Percentiles rank a stretch among this genome's conserved stretches.
Conservation (phyloP, 306 rosid species). For the Corylus americana region DNA sequence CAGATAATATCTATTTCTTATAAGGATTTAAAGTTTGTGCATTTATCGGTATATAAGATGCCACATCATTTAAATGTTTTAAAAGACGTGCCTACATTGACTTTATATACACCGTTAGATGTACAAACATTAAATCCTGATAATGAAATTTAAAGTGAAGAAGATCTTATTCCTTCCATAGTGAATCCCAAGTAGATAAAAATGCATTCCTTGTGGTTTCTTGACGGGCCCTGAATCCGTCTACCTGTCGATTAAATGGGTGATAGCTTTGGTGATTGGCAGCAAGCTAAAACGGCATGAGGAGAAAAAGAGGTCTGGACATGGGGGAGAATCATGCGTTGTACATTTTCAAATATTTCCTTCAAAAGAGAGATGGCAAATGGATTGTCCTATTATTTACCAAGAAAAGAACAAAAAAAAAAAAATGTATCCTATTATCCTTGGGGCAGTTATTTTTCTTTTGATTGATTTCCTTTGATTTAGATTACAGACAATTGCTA, state of each 20-base stretch:
- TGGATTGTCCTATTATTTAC: background rate
- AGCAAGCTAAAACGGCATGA: slow-evolving; percentile 88
- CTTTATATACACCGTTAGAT: too few relatives aligned
- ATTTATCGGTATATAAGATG: too few relatives aligned
- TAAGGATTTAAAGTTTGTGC: too few relatives aligned
- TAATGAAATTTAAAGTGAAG: too few relatives aligned
- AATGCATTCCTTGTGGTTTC: background rate
- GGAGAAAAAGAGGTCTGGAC: slow-evolving; percentile 36
- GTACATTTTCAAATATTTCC: slow-evolving; percentile 55
- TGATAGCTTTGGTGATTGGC: slow-evolving; percentile 11
- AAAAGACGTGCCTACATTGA: too few relatives aligned
- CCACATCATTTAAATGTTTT: too few relatives aligned
- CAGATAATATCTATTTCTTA: too few relatives aligned
- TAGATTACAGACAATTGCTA: slow-evolving; percentile 48
- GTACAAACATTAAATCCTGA: too few relatives aligned
- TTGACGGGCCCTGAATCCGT: background rate
- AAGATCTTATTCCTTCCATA: background rate
- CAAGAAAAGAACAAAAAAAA: background rate
- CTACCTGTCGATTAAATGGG: too few relatives aligned
- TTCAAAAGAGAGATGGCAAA: background rate
- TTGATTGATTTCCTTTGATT: slow-evolving; percentile 31
- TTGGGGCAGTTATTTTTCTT: slow-evolving; percentile 24
- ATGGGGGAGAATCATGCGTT: slow-evolving; percentile 44
- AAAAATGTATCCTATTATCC: slow-evolving; percentile 26
- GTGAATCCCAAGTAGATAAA: background rate